Evolutionary conservation across 2,329 filamentous ascomycete species (phyloP).

Genomic region (Pleurostoma richardsiae): DNA sequence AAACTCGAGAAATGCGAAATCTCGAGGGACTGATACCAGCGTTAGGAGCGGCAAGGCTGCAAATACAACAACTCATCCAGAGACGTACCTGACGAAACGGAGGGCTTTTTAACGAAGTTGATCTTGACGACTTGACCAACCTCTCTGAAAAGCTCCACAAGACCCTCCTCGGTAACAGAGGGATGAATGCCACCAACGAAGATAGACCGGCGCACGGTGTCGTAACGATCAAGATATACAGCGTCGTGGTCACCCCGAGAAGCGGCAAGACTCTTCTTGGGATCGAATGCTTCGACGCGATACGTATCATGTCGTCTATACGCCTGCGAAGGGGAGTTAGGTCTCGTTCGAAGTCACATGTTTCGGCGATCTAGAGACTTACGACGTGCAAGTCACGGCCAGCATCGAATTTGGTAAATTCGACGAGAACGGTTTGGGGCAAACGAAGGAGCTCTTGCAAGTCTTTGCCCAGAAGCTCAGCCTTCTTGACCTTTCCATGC

Average conservation of each 20-base stretch:
- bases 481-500: constrained; percentile 38
- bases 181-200: constrained; percentile 24
- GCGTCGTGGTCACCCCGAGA: constrained; percentile 18
- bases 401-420: constrained; percentile 46
- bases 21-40: constrained; percentile 3
- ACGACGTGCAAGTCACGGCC: constrained; percentile 43
- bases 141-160: constrained; percentile 15
- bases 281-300: constrained; percentile 22
- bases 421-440: constrained; percentile 36
- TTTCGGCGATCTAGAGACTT: constrained; percentile 17
- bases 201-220: constrained; percentile 26
- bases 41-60: constrained; percentile 1
- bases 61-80: constrained; percentile 6
- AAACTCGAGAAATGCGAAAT: constrained; percentile 23
- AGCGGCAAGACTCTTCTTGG: constrained; percentile 19
- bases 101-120: constrained; percentile 20
- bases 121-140: constrained; percentile 20
- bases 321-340: constrained; percentile 12
- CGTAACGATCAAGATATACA: constrained; percentile 22
- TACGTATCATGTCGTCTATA: constrained; percentile 26
- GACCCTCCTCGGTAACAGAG: constrained; percentile 14
- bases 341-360: not conserved
- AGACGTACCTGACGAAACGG: not conserved
- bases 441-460: constrained; percentile 27
- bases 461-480: constrained; percentile 26